Percentiles rank a stretch among this genome's conserved stretches.
These are phyloP conservation scores for Scleromitrula shiraiana DNA, from an alignment of 2,329 filamentous ascomycete genomes.

Conservation along the genomic window DNA sequence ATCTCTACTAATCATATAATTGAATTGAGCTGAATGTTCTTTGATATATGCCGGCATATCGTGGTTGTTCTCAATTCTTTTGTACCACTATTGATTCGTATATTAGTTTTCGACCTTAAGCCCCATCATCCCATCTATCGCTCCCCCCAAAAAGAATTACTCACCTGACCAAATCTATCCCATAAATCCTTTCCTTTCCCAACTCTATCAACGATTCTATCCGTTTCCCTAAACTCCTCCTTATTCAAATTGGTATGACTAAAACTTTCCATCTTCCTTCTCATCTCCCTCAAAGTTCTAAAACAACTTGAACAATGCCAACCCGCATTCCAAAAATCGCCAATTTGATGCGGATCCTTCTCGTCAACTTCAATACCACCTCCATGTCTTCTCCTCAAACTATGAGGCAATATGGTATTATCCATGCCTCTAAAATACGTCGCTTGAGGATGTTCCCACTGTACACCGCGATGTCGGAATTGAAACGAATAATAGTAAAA, in stretches of 20 bases:
- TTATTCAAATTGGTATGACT: slow-evolving; percentile 34
- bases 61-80: slow-evolving; percentile 32
- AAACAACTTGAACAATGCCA: slow-evolving; percentile 42
- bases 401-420: slow-evolving; percentile 33
- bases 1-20: slow-evolving; percentile 21
- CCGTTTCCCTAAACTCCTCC: slow-evolving; percentile 32
- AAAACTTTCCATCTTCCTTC: slow-evolving; percentile 36
- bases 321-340: slow-evolving; percentile 33
- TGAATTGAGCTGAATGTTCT: slow-evolving; percentile 12
- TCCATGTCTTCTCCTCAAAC: slow-evolving; percentile 5
- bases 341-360: slow-evolving; percentile 16
- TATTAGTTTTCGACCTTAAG: background rate
- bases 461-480: slow-evolving; percentile 28
- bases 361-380: background rate
- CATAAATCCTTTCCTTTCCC: slow-evolving; percentile 37
- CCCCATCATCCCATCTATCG: background rate
- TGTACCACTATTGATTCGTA: slow-evolving; percentile 19
- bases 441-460: slow-evolving; percentile 39
- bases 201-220: slow-evolving; percentile 35
- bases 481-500: slow-evolving; percentile 35
- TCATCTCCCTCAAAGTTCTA: slow-evolving; percentile 34
- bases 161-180: slow-evolving; percentile 28
- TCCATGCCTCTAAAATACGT: slow-evolving; percentile 32
- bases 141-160: background rate
- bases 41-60: slow-evolving; percentile 37